Base-by-base conservation (phyloP, 306 rosid species). In the Ceratonia siliqua region DNA sequence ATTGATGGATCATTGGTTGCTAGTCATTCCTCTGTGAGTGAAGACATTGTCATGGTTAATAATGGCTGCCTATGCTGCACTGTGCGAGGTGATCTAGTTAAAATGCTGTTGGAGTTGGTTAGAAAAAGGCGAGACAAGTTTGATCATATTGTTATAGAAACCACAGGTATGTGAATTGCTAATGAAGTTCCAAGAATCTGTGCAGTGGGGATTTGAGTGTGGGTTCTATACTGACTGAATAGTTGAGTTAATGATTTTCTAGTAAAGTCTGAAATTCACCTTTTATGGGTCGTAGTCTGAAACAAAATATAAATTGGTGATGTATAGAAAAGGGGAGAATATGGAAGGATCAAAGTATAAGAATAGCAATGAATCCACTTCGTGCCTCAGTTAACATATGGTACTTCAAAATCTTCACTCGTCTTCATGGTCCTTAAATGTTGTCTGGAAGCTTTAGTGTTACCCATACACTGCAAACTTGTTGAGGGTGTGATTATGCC, bases 21-120 rank as follows among this genome's bases (percentile, higher is more conserved):
- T 59, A 91, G 94, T 81, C 98, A 93, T 83, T 86, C 92, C 42
- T 86, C 89, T 0, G 85, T 75, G 32, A 84, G 67, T 67, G 98
- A 91, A 83, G 94, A 91, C 50, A 88, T 93, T 74, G 81, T 93
- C 79, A 82, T 91, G 98, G 94, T 93, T 64, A 91, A 89, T 62
- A 91, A 93, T 81, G 98, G 98, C 59, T 93, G 98, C 78, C 87
- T 93, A 3, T 93, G 97, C 79, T 93, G 98, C 73, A 93, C 98
- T 15, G 97, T 91, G 35, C 89, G 94, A 22, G 96, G 97, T 22
- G 98, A 93, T 84, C 89, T 93, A 28, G 97, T 93, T 30, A 89
- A 93, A 75, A 89, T 93, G 96, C 85, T 93, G 66, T 78, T 93
- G 86, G 86, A 91, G 83, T 74, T 93, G 84, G 96, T 76, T 45